Percentiles rank a stretch among this genome's conserved stretches.
These are phyloP conservation scores for Saccharomyces uvarum DNA, from an alignment of 1,139 yeast genomes.

Conservation along the genomic window DNA sequence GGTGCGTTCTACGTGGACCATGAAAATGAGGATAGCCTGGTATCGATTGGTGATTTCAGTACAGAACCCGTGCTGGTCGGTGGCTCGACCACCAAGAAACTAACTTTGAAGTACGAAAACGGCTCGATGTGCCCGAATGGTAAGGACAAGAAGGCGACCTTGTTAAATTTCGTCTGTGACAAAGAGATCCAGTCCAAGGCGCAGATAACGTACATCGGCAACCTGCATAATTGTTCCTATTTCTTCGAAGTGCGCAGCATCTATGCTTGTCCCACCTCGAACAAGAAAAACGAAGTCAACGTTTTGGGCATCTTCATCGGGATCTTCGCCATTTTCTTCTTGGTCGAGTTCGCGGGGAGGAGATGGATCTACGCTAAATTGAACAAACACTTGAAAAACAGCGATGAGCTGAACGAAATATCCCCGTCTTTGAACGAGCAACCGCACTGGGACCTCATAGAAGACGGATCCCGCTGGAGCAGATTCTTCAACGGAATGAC, in stretches of 20 bases:
- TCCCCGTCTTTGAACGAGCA: neutral
- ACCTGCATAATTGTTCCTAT: conserved; percentile 68
- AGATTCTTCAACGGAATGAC: neutral
- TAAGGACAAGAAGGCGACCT: conserved; percentile 51
- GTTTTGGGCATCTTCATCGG: conserved; percentile 30
- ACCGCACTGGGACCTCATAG: conserved; percentile 1
- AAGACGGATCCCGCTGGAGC: neutral
- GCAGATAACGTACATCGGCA: conserved; percentile 61
- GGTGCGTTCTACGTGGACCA: conserved; percentile 64
- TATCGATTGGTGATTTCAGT: conserved; percentile 60
- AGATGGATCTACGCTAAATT: conserved; percentile 17
- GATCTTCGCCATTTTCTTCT: conserved; percentile 33
- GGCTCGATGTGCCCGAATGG: conserved; percentile 62
- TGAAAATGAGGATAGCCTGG: conserved; percentile 33
- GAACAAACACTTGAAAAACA: neutral
- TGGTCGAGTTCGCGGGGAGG: conserved; percentile 33
- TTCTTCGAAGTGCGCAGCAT: conserved; percentile 80
- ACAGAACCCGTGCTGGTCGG: conserved; percentile 41
- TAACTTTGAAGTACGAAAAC: conserved; percentile 60
- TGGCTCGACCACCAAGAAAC: conserved; percentile 57
- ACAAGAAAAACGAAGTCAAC: conserved; percentile 34
- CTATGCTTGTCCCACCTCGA: conserved; percentile 81
- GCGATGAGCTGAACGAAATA: neutral
- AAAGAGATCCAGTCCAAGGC: conserved; percentile 64
- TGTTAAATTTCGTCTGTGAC: conserved; percentile 73